These are phyloP conservation scores for Lentinula sp. DNA, from an alignment of 768 basidiomycete species.

Conservation along the genomic window DNA sequence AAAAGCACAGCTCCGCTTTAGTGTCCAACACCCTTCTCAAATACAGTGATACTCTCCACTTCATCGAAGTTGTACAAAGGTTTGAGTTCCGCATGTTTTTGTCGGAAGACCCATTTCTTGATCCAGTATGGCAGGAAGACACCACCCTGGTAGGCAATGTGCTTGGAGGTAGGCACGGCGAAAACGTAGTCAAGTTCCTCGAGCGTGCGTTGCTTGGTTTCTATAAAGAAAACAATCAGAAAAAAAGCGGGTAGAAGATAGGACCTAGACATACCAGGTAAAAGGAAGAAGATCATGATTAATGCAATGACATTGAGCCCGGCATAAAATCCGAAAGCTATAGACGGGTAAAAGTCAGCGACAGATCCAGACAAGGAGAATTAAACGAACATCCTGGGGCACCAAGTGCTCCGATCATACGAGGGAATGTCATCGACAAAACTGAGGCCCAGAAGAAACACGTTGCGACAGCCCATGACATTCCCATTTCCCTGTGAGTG, in stretches of 20 bases:
- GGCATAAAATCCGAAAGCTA: conserved; percentile 54
- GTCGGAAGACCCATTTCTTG: conserved; percentile 37
- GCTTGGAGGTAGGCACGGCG: conserved; percentile 41
- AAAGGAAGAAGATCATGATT: conserved; percentile 48
- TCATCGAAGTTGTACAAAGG: conserved; percentile 51
- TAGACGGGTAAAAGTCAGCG: background rate
- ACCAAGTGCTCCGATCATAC: conserved; percentile 38
- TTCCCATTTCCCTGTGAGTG: conserved; percentile 64
- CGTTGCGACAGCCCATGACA: conserved; percentile 48
- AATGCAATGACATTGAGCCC: conserved; percentile 45
- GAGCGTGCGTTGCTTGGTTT: conserved; percentile 48
- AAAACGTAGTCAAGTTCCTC: conserved; percentile 48
- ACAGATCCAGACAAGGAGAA: background rate
- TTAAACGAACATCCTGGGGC: conserved; percentile 1
- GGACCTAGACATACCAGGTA: conserved; percentile 35
- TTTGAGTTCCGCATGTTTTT: conserved; percentile 27
- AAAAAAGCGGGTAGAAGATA: background rate
- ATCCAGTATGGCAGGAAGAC: conserved; percentile 47
- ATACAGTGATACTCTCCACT: conserved; percentile 36
- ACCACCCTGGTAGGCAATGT: conserved; percentile 36
- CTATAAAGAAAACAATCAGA: conserved; percentile 15
- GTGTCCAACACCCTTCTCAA: conserved; percentile 34
- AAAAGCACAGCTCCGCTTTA: conserved; percentile 9
- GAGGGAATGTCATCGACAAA: conserved; percentile 55
- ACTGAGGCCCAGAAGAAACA: conserved; percentile 48